A percentile compares a stretch with the other conserved stretches of the same genome.
Conservation (phyloP, 1,284 basidiomycete genomes). For the Trametes sp. region DNA sequence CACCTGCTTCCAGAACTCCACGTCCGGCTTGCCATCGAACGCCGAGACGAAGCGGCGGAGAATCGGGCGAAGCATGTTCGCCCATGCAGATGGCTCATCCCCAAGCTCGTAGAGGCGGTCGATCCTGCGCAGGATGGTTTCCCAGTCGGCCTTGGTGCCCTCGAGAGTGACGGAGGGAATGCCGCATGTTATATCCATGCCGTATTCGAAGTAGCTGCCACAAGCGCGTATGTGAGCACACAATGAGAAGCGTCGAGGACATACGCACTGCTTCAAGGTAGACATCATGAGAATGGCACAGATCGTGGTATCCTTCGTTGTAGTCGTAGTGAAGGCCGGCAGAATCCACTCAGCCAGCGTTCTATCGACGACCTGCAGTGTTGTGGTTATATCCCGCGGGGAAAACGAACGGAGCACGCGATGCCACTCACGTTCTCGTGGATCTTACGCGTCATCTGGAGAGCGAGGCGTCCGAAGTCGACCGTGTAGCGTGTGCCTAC, state of each 20-base stretch:
- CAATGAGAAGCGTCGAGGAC: not conserved
- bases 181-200: conserved; percentile 46
- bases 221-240: no score
- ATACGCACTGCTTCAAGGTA: conserved; percentile 42
- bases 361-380: conserved; percentile 41
- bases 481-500: conserved; percentile 22
- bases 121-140: conserved; percentile 40
- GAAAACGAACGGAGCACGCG: conserved; percentile 29
- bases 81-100: conserved; percentile 43
- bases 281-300: conserved; percentile 54
- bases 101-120: conserved; percentile 49
- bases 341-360: conserved; percentile 50
- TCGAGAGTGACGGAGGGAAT: conserved; percentile 58
- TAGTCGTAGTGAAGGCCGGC: conserved; percentile 57
- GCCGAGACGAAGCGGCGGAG: conserved; percentile 45
- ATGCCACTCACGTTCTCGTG: conserved; percentile 29
- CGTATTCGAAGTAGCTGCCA: conserved; percentile 46
- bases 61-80: conserved; percentile 46
- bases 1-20: conserved; percentile 48
- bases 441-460: conserved; percentile 42
- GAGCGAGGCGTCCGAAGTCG: conserved; percentile 45
- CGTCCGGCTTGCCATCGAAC: conserved; percentile 43
- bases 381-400: not conserved
- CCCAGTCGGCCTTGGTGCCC: conserved; percentile 49
- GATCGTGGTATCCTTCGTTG: conserved; percentile 48